Evolutionary conservation across 1,284 basidiomycete genomes (phyloP), one percentile per base, ranked within the genome.

Genomic region (Athelia psychrophila): DNA sequence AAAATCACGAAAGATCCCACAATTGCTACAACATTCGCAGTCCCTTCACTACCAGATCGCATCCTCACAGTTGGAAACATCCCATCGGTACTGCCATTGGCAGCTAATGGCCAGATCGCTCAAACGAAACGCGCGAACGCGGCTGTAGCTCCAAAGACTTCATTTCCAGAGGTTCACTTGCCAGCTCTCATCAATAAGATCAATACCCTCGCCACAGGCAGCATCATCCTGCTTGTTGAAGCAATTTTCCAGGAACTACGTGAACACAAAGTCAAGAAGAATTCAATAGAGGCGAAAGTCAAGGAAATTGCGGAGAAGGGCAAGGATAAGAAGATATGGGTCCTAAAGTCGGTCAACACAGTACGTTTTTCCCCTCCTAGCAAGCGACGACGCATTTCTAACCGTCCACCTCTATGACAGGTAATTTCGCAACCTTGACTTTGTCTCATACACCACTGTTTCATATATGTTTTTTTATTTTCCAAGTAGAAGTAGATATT

Each of bases 231-330:
- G 51, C 78, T 93, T 23, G 78, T 91, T 0, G 89, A 91, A 57
- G 77, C 80, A 12, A 76, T 92, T 54, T 81, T 85, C 59, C 80
- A 84, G 55, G 86, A 86, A 32, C 70, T 92, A 44, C 79, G 79
- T 44, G 67, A 64, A 10, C 71, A 86, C 56, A 84, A 84, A 52
- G 79, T 92, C 52, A 91, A 85, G 74, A 93, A 92, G 74, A 87
- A 85, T 47, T 83, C 87, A 5, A 84, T 93, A 47, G 88, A 91
- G 67, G 83, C 82, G 6, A 92, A 92, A 65, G 73, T 93, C 30
- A 76, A 79, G 49, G 88, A 91, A 64, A 76, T 91, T 13, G 77
- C 79, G 16, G 86, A 86, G 68, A 89, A 88, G 63, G 81, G 80
- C 58, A 86, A 80, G 60, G 76, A 81, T 51, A 79, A 75, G 69